Base-by-base conservation (phyloP, 1,284 basidiomycete species). In the Pseudozyma hubeiensis region DNA sequence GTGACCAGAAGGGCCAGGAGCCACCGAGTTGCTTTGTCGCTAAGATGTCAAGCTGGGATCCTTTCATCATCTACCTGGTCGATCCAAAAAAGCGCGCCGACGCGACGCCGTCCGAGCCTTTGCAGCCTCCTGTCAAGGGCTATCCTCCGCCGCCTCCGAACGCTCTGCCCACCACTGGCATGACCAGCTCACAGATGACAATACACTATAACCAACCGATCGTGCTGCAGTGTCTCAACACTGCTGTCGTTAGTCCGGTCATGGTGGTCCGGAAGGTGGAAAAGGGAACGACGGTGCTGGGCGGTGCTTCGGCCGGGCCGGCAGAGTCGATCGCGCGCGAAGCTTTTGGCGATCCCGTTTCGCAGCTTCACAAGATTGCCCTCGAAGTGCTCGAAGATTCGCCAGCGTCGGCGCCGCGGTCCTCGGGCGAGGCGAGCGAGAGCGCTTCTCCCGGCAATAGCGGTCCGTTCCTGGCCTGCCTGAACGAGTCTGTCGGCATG, bases 171-270 rank as follows among this genome's bases (percentile, higher is more conserved):
- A 92, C 86, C 30, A 69, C 34, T 93, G 94, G 30, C 90, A 90
- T 33, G 93, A 95, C 78, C 92, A 93, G 92, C 95, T 65, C 87
- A 91, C 14, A 91, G 41, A 69, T 67, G 61, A 74, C 79, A 39
- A 91, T 98, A 63, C 93, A 94, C 85, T 97, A 97, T 88, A 98
- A 98, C 82, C 93, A 95, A 84, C 94, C 93, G 0, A 91, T 98
- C 50, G 93, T 98, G 34, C 86, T 98, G 17, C 96, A 98, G 83
- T 97, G 94, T 78, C 87, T 97, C 68, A 92, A 92, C 8, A 96
- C 95, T 2, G 95, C 94, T 19, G 91, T 94, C 30, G 92, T 95
- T 76, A 94, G 93, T 62, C 95, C 95, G 8, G 90, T 94, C 30
- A 88, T 98, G 64, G 92, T 97, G 84, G 92, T 98, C 77, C 92